Evolutionary conservation across 129 eudicot genomes (phyloP).

Genomic region (Sambucus nigra): DNA sequence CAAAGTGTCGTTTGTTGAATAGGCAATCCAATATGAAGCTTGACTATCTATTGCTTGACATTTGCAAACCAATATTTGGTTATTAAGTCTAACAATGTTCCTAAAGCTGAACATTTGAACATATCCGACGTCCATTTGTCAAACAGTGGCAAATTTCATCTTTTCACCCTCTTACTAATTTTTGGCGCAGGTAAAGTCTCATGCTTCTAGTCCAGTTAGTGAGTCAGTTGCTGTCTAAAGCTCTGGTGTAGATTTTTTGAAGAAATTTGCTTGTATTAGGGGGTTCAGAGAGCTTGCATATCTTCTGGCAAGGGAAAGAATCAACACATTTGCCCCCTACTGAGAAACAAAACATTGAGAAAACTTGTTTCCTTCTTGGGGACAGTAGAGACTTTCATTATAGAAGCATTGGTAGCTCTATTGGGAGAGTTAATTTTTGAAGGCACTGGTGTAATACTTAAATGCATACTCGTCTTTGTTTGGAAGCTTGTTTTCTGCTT

Average conservation of each 20-base stretch:
- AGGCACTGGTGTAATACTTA: background rate
- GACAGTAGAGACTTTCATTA: background rate
- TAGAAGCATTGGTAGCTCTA: background rate
- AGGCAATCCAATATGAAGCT: too few species aligned
- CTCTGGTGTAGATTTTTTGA: background rate
- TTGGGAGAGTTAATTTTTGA: background rate
- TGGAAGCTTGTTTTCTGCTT: background rate
- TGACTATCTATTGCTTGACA: too few species aligned
- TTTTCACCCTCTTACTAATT: background rate
- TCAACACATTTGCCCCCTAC: background rate
- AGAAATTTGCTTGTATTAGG: constrained; percentile 9
- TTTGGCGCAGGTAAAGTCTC: constrained; percentile 15
- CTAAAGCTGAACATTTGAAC: too few species aligned
- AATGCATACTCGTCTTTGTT: background rate
- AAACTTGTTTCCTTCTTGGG: background rate
- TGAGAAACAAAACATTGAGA: background rate
- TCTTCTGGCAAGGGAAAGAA: background rate
- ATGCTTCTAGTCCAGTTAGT: constrained; percentile 4
- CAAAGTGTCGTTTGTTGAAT: too few species aligned
- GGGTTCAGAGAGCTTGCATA: background rate
- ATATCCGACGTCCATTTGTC: too few species aligned
- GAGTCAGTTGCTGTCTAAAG: constrained; percentile 16
- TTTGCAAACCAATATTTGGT: too few species aligned
- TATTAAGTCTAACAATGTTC: too few species aligned
- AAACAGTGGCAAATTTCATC: too few species aligned